Evolutionary conservation across 352 stramenopile species (phyloP).

Genomic region (Paralagenidium karlingii): DNA sequence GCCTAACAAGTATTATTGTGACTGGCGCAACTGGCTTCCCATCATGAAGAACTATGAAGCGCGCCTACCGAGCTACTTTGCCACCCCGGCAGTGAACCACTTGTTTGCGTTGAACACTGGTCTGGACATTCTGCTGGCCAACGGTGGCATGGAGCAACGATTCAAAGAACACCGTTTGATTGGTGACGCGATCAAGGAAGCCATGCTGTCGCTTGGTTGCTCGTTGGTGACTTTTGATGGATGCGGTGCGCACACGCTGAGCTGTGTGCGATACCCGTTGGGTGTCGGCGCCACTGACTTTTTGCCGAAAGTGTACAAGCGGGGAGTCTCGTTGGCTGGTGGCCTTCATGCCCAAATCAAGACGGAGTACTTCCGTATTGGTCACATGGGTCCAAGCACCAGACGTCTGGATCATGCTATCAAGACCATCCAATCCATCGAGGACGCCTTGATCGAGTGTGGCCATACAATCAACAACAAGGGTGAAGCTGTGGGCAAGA

Average conservation of each 20-base stretch:
- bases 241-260: constrained; percentile 52
- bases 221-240: constrained; percentile 36
- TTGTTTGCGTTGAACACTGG: constrained; percentile 56
- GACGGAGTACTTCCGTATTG: constrained; percentile 77
- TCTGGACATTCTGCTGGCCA: constrained; percentile 52
- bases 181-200: constrained; percentile 45
- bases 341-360: constrained; percentile 73
- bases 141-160: constrained; percentile 64
- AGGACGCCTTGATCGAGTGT: constrained; percentile 55
- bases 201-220: constrained; percentile 47
- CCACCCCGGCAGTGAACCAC: constrained; percentile 68
- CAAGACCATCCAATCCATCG: constrained; percentile 62
- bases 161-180: constrained; percentile 55
- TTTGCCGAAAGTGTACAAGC: constrained; percentile 54
- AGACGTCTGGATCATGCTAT: constrained; percentile 57
- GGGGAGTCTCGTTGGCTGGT: constrained; percentile 56
- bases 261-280: constrained; percentile 56
- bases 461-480: constrained; percentile 29
- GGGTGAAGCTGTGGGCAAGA: constrained; percentile 35
- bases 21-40: constrained; percentile 70
- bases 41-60: constrained; percentile 82
- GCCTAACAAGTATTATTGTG: constrained; percentile 44
- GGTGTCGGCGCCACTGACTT: constrained; percentile 53
- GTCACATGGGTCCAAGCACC: constrained; percentile 71
- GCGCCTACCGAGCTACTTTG: constrained; percentile 62